Conservation (phyloP, 176 grass and related monocot species). For the Stipa capillata region DNA sequence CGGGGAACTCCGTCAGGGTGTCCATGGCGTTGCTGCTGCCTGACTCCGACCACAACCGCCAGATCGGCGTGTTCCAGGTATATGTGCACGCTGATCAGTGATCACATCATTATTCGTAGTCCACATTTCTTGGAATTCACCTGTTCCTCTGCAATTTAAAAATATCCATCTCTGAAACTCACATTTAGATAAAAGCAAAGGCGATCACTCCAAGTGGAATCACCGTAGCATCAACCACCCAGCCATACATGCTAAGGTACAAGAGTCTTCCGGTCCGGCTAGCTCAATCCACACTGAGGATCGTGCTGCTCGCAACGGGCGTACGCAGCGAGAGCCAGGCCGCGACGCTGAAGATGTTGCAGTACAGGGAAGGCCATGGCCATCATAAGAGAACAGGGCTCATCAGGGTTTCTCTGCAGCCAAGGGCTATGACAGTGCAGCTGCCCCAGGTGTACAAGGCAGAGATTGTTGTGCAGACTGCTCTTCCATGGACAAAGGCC, state of each 20-base stretch:
- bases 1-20: slow-evolving; percentile 13
- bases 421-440: slow-evolving; percentile 10
- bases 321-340: slow-evolving; percentile 25
- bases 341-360: neutral
- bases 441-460: slow-evolving; percentile 30
- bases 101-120: neutral
- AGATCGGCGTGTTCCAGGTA: slow-evolving; percentile 46
- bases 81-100: no score
- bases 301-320: slow-evolving; percentile 16
- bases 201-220: neutral
- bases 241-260: slow-evolving; percentile 34
- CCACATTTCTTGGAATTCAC: neutral
- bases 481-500: slow-evolving; percentile 20
- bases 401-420: slow-evolving; percentile 24
- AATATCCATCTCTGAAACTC: neutral
- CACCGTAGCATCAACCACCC: slow-evolving; percentile 1
- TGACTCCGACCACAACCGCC: slow-evolving; percentile 24
- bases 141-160: neutral
- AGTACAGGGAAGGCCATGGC: slow-evolving; percentile 22
- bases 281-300: neutral
- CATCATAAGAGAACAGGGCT: slow-evolving; percentile 9
- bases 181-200: slow-evolving; percentile 30
- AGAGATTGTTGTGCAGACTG: slow-evolving; percentile 20
- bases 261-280: slow-evolving; percentile 23
- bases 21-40: slow-evolving; percentile 21